These are phyloP conservation scores for Aureobasidium sp. DNA, from an alignment of 2,329 filamentous ascomycete genomes.

Conservation along the genomic window DNA sequence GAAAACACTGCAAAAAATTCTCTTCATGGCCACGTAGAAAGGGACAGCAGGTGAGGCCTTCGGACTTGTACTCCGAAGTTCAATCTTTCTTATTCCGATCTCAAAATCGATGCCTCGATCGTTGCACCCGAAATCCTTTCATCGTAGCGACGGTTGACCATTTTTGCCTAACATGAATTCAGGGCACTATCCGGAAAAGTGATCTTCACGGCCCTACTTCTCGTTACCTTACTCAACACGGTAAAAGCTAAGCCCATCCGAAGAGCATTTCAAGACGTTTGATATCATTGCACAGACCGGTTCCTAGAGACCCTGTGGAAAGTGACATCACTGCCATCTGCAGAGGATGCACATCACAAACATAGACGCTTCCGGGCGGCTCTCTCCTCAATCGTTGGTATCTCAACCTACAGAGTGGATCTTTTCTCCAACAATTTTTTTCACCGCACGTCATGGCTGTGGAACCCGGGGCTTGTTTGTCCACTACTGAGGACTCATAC, in stretches of 20 bases:
- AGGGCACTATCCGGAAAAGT: background rate
- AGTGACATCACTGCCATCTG: conserved; percentile 6
- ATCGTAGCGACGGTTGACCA: background rate
- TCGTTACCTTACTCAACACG: background rate
- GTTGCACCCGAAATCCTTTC: background rate
- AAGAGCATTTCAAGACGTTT: conserved; percentile 7
- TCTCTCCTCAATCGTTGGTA: conserved; percentile 10
- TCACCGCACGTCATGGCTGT: conserved; percentile 9
- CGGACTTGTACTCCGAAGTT: background rate
- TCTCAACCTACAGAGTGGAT: conserved; percentile 8
- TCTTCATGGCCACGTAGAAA: background rate
- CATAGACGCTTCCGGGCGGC: background rate
- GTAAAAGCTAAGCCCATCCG: background rate
- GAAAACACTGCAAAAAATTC: background rate
- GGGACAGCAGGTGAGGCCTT: background rate
- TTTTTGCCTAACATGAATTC: background rate
- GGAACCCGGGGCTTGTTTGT: conserved; percentile 3
- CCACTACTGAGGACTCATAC: background rate
- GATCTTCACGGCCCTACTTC: background rate
- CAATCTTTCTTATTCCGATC: background rate
- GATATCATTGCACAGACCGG: background rate
- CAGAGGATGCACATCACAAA: background rate
- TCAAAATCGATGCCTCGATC: conserved; percentile 1
- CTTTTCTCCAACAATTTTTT: conserved; percentile 1
- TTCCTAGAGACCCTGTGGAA: background rate